These are phyloP conservation scores for Didymella glomerata DNA, from an alignment of 2,329 filamentous ascomycete species.

Conservation along the genomic window DNA sequence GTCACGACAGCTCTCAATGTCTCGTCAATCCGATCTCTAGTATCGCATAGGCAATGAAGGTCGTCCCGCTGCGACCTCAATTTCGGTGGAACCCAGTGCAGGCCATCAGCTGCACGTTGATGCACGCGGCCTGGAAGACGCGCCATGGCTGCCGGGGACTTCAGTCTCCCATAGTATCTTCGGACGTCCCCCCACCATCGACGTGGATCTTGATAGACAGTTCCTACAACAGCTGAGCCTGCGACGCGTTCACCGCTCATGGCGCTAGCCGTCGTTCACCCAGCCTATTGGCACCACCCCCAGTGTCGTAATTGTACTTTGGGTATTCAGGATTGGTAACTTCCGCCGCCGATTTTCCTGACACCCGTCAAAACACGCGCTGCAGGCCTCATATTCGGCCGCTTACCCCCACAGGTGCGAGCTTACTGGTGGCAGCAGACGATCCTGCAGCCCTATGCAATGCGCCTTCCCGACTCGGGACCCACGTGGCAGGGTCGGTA, in stretches of 20 bases:
- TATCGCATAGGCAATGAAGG: not conserved
- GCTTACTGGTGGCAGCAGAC: conserved; percentile 9
- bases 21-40: not conserved
- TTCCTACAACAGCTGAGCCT: not conserved
- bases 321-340: not conserved
- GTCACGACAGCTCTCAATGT: not conserved
- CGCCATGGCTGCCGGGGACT: not conserved
- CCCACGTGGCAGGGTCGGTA: conserved; percentile 18
- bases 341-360: not conserved
- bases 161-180: not conserved
- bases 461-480: conserved; percentile 8
- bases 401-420: conserved; percentile 10
- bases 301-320: not conserved
- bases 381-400: conserved; percentile 9
- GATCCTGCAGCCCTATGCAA: conserved; percentile 23
- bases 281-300: not conserved
- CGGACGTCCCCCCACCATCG: not conserved
- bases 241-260: conserved; percentile 10
- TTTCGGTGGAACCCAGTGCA: not conserved
- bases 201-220: not conserved
- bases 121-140: not conserved
- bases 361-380: not conserved
- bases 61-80: not conserved
- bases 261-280: conserved; percentile 11
- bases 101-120: conserved; percentile 1